These are phyloP conservation scores for Hypsizygus ulmarius DNA, from an alignment of 1,284 basidiomycete genomes.

Conservation along the genomic window DNA sequence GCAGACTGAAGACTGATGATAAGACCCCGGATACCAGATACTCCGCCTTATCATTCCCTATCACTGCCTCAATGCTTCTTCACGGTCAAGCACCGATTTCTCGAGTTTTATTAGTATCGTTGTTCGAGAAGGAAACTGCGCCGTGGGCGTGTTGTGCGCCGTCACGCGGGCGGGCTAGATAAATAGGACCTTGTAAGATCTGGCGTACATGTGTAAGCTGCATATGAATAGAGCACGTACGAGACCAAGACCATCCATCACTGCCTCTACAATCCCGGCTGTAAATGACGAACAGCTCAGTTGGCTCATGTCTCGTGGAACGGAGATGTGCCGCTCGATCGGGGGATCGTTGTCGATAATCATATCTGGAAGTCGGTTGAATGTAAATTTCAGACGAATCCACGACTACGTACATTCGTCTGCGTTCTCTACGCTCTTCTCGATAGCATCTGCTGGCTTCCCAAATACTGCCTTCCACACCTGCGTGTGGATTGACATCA, in stretches of 20 bases:
- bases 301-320: constrained; percentile 92
- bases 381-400: constrained; percentile 3
- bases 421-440: constrained; percentile 92
- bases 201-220: constrained; percentile 5
- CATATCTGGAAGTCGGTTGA: constrained; percentile 72
- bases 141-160: constrained; percentile 88
- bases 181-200: background rate
- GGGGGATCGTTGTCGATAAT: constrained; percentile 96
- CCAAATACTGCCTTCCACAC: constrained; percentile 95
- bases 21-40: constrained; percentile 21
- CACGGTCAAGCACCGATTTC: constrained; percentile 83
- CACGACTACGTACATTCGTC: constrained; percentile 77
- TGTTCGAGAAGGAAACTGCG: constrained; percentile 79
- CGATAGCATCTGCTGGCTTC: constrained; percentile 89
- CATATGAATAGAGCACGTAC: constrained; percentile 51
- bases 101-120: constrained; percentile 95
- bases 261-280: constrained; percentile 96
- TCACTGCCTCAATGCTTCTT: constrained; percentile 67
- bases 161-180: constrained; percentile 92
- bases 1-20: constrained; percentile 10
- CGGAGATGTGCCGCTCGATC: constrained; percentile 87
- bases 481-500: constrained; percentile 91
- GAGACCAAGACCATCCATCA: constrained; percentile 92
- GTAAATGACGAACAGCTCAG: constrained; percentile 96
- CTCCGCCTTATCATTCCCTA: constrained; percentile 9